These are phyloP conservation scores for Akanthomyces dipterigenus DNA, from an alignment of 2,329 filamentous ascomycete species.

Conservation along the genomic window DNA sequence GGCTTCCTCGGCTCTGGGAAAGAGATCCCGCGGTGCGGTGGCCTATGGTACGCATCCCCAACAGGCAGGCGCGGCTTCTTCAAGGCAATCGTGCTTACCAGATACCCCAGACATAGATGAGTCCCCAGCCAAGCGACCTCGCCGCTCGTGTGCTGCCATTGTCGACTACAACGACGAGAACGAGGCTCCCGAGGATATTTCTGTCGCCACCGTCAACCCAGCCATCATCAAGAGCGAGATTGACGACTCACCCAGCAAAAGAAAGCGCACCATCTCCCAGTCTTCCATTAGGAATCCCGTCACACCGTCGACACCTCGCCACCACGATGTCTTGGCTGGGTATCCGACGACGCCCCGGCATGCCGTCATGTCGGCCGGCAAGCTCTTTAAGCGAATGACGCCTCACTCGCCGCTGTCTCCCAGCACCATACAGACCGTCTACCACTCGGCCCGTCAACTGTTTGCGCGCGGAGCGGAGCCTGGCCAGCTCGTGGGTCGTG, in stretches of 20 bases:
- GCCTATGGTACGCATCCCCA: constrained; percentile 16
- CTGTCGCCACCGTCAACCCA: constrained; percentile 28
- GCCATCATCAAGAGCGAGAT: constrained; percentile 34
- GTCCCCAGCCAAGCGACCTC: constrained; percentile 39
- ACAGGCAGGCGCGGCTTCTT: not conserved
- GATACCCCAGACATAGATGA: constrained; percentile 14
- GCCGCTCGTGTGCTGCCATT: constrained; percentile 33
- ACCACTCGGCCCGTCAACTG: constrained; percentile 78
- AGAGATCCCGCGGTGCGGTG: constrained; percentile 17
- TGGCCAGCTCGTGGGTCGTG: constrained; percentile 69
- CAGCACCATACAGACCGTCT: constrained; percentile 64
- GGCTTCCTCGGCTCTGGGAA: constrained; percentile 19
- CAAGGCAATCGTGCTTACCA: constrained; percentile 4
- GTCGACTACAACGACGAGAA: constrained; percentile 59
- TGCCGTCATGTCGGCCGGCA: constrained; percentile 70
- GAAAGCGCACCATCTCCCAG: constrained; percentile 23
- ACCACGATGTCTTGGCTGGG: constrained; percentile 69
- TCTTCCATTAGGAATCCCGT: constrained; percentile 42
- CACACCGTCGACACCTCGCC: constrained; percentile 68
- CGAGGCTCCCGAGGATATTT: constrained; percentile 37
- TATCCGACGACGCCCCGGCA: constrained; percentile 76
- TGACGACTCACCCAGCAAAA: constrained; percentile 25
- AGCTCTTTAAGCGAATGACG: constrained; percentile 69
- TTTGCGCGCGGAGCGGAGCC: constrained; percentile 76
- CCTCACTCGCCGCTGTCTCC: constrained; percentile 69